These are phyloP conservation scores for Penicillium sp. DNA, from an alignment of 2,329 filamentous ascomycete genomes.

Conservation along the genomic window DNA sequence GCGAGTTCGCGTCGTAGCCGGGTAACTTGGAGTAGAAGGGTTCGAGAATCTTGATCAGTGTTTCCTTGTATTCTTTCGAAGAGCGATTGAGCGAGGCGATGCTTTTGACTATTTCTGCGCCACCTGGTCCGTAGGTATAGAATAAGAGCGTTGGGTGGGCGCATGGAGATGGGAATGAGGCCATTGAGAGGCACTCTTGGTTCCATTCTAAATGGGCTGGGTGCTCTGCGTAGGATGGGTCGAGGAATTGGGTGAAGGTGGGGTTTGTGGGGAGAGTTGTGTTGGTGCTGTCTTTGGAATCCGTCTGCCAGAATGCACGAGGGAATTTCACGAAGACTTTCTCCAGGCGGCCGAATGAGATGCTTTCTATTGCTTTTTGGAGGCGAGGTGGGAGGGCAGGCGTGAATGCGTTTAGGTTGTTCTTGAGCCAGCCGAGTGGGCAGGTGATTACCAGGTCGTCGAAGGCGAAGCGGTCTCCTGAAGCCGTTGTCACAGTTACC, in stretches of 20 bases:
- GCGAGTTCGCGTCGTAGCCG: constrained; percentile 56
- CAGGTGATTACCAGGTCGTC: constrained; percentile 56
- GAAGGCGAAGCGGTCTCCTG: constrained; percentile 41
- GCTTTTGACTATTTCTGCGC: constrained; percentile 39
- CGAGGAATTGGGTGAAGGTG: constrained; percentile 74
- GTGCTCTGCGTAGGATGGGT: constrained; percentile 64
- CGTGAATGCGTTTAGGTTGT: constrained; percentile 46
- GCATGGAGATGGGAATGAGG: constrained; percentile 58
- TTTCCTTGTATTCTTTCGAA: constrained; percentile 51
- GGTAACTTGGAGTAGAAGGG: constrained; percentile 79
- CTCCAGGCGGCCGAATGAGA: constrained; percentile 50
- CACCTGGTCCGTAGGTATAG: constrained; percentile 54
- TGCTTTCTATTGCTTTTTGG: constrained; percentile 46
- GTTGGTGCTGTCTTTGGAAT: constrained; percentile 5
- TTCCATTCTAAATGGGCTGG: constrained; percentile 68
- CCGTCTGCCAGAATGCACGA: constrained; percentile 70
- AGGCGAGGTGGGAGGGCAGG: constrained; percentile 47
- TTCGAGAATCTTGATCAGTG: constrained; percentile 66
- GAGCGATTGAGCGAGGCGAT: constrained; percentile 33
- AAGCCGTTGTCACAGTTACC: constrained; percentile 46
- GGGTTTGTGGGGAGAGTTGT: constrained; percentile 40
- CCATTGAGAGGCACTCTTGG: constrained; percentile 75
- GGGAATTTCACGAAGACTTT: constrained; percentile 67
- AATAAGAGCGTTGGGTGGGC: constrained; percentile 83
- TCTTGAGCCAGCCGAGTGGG: constrained; percentile 56